Percentiles rank a stretch among this genome's conserved stretches.
Conservation (phyloP, 2,329 filamentous ascomycete species). For the Ophiocordyceps robertsii region DNA sequence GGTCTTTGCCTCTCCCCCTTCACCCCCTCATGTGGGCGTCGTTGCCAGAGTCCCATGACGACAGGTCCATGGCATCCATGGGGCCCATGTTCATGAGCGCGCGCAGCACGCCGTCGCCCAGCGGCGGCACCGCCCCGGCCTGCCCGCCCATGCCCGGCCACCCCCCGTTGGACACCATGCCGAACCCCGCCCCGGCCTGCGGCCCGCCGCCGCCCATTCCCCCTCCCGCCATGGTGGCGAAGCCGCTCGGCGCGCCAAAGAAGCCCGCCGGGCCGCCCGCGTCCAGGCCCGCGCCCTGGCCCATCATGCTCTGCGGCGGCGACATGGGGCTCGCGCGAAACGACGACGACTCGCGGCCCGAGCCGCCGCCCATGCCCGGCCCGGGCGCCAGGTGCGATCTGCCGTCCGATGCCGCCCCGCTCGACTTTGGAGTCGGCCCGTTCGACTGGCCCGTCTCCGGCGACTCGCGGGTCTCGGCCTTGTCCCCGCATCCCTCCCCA, state of each 20-base stretch:
- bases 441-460: slow-evolving; percentile 36
- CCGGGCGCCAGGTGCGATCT: slow-evolving; percentile 14
- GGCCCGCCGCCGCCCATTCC: slow-evolving; percentile 9
- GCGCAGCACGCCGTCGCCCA: slow-evolving; percentile 42
- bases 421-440: slow-evolving; percentile 47
- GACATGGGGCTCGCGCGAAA: slow-evolving; percentile 39
- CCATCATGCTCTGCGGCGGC: slow-evolving; percentile 26
- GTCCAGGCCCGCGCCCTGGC: slow-evolving; percentile 20
- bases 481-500: slow-evolving; percentile 28
- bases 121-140: slow-evolving; percentile 34
- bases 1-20: neutral
- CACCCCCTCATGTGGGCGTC: slow-evolving; percentile 9
- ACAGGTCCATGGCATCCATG: slow-evolving; percentile 47
- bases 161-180: slow-evolving; percentile 25
- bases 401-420: slow-evolving; percentile 18
- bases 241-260: slow-evolving; percentile 25
- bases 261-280: slow-evolving; percentile 21
- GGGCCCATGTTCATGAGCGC: slow-evolving; percentile 44
- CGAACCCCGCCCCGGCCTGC: slow-evolving; percentile 19
- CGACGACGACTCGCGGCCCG: slow-evolving; percentile 24
- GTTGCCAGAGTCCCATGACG: slow-evolving; percentile 29
- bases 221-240: slow-evolving; percentile 14
- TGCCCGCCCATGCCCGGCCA: slow-evolving; percentile 31
- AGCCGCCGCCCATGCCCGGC: slow-evolving; percentile 21
- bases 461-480: slow-evolving; percentile 24